Percentiles rank a stretch among this genome's conserved stretches.
Conservation (phyloP, 768 basidiomycete genomes). For the Inosperma sp. region DNA sequence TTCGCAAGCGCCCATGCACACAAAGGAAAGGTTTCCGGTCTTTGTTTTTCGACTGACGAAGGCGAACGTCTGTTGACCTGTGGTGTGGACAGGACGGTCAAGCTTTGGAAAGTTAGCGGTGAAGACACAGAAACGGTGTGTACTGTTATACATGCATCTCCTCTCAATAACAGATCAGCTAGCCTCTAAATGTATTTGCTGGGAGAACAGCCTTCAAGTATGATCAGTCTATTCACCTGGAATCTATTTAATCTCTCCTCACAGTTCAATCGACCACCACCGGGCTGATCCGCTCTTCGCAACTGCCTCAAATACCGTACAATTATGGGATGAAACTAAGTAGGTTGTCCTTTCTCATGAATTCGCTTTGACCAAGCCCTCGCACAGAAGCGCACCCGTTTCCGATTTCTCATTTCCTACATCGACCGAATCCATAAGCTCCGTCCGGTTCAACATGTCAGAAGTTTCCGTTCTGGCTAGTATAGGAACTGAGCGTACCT, state of each 20-base stretch:
- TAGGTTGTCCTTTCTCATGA: constrained; percentile 29
- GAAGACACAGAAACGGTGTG: constrained; percentile 35
- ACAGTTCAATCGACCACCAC: constrained; percentile 92
- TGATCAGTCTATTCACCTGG: constrained; percentile 20
- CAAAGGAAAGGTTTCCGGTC: constrained; percentile 79
- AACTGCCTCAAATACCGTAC: constrained; percentile 88
- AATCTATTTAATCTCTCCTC: constrained; percentile 11
- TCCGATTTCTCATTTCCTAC: constrained; percentile 92
- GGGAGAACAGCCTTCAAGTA: constrained; percentile 93
- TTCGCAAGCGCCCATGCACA: constrained; percentile 66
- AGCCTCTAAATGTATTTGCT: constrained; percentile 74
- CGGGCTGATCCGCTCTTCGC: constrained; percentile 85
- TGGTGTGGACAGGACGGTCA: constrained; percentile 77
- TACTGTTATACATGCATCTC: constrained; percentile 16
- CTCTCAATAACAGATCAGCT: constrained; percentile 28
- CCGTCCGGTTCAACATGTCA: constrained; percentile 88
- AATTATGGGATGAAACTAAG: constrained; percentile 98
- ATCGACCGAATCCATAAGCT: constrained; percentile 69
- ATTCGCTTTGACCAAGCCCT: not conserved
- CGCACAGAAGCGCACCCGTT: constrained; percentile 68
- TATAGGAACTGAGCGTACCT: constrained; percentile 91
- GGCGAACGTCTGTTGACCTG: constrained; percentile 66
- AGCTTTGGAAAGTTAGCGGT: constrained; percentile 63
- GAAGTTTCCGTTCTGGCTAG: constrained; percentile 94
- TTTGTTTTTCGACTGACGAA: constrained; percentile 59